These are phyloP conservation scores for Penicillium parvum DNA, from an alignment of 495 filamentous ascomycete genomes.

Conservation along the genomic window DNA sequence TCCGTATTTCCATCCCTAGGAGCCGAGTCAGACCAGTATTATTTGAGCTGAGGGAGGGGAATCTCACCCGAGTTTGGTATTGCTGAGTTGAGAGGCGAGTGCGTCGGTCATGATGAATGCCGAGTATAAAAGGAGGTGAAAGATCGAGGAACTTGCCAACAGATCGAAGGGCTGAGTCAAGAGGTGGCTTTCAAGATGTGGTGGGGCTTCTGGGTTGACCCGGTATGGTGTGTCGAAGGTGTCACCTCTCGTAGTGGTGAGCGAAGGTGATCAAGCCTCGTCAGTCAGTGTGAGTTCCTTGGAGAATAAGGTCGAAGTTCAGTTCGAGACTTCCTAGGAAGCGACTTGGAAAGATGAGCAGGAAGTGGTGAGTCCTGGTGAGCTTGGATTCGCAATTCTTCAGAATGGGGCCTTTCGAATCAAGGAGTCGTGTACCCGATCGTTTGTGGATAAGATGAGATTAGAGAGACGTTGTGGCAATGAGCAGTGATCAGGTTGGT, in stretches of 20 bases:
- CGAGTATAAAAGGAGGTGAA: constrained; percentile 3
- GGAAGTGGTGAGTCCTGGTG: neutral
- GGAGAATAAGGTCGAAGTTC: neutral
- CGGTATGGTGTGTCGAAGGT: neutral
- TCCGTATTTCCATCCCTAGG: constrained; percentile 51
- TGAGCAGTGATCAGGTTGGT: too few relatives aligned
- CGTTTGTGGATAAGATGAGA: constrained; percentile 1
- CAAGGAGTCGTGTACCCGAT: constrained; percentile 8
- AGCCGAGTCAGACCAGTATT: constrained; percentile 13
- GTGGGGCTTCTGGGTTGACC: neutral
- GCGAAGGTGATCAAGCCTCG: neutral
- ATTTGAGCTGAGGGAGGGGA: neutral
- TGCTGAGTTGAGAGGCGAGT: constrained; percentile 65
- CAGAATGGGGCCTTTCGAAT: constrained; percentile 6
- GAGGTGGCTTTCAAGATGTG: neutral
- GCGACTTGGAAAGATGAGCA: neutral
- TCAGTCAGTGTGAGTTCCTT: too few relatives aligned
- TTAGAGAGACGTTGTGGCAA: neutral
- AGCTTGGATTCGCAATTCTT: constrained; percentile 2
- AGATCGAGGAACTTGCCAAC: neutral
- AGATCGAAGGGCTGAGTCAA: neutral
- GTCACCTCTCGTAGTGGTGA: neutral
- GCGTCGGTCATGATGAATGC: constrained; percentile 49
- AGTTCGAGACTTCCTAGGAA: too few relatives aligned
- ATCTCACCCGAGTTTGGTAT: constrained; percentile 64